Base-by-base conservation (phyloP, 2,329 filamentous ascomycete species). In the Stachybotrys chlorohalonatus region DNA sequence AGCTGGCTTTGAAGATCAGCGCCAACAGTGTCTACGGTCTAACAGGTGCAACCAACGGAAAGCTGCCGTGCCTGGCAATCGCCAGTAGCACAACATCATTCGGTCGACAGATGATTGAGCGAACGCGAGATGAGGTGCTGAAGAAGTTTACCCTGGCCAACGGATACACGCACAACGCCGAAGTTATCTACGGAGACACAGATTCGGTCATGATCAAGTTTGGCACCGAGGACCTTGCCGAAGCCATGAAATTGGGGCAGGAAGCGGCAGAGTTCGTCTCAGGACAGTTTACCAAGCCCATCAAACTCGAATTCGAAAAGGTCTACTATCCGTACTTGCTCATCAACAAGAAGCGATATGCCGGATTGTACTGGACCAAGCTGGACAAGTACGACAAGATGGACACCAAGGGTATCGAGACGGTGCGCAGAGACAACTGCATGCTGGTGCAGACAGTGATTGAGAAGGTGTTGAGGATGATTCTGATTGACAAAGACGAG, bases 181-280 rank as follows among this genome's bases (percentile, higher is more conserved):
- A 96, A 67, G 94, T 99, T 73, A 95, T 99, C 59, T 99, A 99
- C 63, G 94, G 94, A 75, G 94, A 99, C 71, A 99, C 94, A 2
- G 94, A 99, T 79, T 99, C 94, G 8, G 94, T 99, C 74, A 99
- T 99, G 94, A 93, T 99, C 58, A 97, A 96, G 67, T 99, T 99
- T 62, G 94, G 94, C 48, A 92, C 91, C 9, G 86, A 84, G 47
- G 91, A 96, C 59, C 78, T 99, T 16, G 80, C 83, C 6, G 89
- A 94, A 60, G 87, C 91, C 24, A 99, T 99, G 94, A 91, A 88
- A 65, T 77, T 99, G 30, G 94, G 94, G n/a, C 82, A 96, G 66
- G 92, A 99, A 69, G 94, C 94, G 11, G 89, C 94, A 1, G 79
- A 86, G 17, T 95, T 78, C 62, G 94, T 99, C 47, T 96, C 94